phyloP scores from a whole-genome alignment of 2,329 filamentous ascomycete species.

The Proliferodiscus dingleyae region DNA sequence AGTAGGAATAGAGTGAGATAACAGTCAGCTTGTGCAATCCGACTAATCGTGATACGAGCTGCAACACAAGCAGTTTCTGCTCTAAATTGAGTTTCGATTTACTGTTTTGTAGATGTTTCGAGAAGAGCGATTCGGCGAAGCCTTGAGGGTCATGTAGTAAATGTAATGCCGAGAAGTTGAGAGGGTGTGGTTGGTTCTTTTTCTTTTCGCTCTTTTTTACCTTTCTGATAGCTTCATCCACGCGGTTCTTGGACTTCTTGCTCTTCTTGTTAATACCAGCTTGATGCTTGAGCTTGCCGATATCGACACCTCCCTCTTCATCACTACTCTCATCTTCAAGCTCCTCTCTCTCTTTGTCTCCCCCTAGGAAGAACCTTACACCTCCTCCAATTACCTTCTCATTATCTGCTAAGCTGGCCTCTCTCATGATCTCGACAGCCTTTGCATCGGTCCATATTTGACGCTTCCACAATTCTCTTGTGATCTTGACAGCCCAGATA shows the following conservation, averaged over 20 bases:
- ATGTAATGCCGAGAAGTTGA: conserved; percentile 96
- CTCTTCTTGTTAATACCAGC: conserved; percentile 93
- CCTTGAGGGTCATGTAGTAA: conserved; percentile 90
- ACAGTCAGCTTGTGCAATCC: conserved; percentile 90
- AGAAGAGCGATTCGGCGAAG: conserved; percentile 85
- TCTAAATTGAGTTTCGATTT: conserved; percentile 84
- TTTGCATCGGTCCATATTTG: conserved; percentile 95
- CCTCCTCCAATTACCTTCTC: conserved; percentile 87
- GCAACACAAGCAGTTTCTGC: conserved; percentile 82
- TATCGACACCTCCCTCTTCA: conserved; percentile 75
- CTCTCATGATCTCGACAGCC: conserved; percentile 97
- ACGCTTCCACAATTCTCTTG: conserved; percentile 90
- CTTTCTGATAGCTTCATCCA: conserved; percentile 76
- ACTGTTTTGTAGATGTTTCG: conserved; percentile 82
- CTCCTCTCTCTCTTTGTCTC: conserved; percentile 93
- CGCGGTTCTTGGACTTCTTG: conserved; percentile 74
- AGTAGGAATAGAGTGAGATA: conserved; percentile 90
- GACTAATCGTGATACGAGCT: conserved; percentile 85
- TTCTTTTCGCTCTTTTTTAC: conserved; percentile 81
- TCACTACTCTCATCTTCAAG: conserved; percentile 84
- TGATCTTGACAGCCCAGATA: conserved; percentile 94
- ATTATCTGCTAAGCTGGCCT: conserved; percentile 81
- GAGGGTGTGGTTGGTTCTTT: conserved; percentile 77
- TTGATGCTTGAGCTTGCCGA: conserved; percentile 79
- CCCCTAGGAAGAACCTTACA: conserved; percentile 90